These are phyloP conservation scores for Lagenidium sp. DNA, from an alignment of 352 stramenopile species.

Conservation along the genomic window DNA sequence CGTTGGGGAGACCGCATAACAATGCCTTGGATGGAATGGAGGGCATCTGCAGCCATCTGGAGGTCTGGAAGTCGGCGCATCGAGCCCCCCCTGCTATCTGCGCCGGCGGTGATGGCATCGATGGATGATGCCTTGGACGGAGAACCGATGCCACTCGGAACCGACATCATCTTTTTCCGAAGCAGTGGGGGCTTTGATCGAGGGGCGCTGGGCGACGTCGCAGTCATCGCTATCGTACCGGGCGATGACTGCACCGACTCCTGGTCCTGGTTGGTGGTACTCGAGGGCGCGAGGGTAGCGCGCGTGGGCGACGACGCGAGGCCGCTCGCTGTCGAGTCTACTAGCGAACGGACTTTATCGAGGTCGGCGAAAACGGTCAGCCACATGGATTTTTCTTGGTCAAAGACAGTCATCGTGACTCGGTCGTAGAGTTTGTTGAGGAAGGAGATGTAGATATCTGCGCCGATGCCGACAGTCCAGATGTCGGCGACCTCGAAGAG, in stretches of 20 bases:
- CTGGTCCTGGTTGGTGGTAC: slow-evolving; percentile 9
- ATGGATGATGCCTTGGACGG: slow-evolving; percentile 2
- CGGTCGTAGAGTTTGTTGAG: slow-evolving; percentile 70
- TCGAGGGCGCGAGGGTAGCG: background rate
- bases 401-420: slow-evolving; percentile 67
- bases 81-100: slow-evolving; percentile 12
- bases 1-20: background rate
- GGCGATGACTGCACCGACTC: background rate
- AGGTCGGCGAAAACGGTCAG: slow-evolving; percentile 66
- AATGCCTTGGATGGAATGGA: background rate
- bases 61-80: slow-evolving; percentile 13
- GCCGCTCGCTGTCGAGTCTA: background rate
- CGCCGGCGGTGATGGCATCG: no score
- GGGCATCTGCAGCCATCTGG: background rate
- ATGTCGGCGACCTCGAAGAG: slow-evolving; percentile 83
- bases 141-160: slow-evolving; percentile 14
- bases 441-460: slow-evolving; percentile 52
- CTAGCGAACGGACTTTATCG: slow-evolving; percentile 59
- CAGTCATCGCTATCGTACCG: background rate
- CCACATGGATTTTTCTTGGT: slow-evolving; percentile 54
- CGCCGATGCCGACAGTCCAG: slow-evolving; percentile 61
- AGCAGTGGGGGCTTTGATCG: slow-evolving; percentile 11
- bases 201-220: background rate
- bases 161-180: slow-evolving; percentile 17
- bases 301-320: background rate